Conservation (phyloP, 2,329 filamentous ascomycete species). For the Fonsecaea multimorphosa region DNA sequence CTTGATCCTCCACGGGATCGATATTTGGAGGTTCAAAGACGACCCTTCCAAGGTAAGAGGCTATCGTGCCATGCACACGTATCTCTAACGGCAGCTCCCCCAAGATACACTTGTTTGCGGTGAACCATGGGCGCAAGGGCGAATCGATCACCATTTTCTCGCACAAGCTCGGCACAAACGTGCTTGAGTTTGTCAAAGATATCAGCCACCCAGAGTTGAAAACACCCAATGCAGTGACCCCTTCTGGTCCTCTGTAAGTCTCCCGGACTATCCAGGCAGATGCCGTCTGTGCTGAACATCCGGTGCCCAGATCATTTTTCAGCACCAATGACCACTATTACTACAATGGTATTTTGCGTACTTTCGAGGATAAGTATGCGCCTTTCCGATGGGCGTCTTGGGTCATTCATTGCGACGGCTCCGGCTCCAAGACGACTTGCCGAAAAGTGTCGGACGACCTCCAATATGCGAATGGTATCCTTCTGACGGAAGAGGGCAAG, state of each 20-base stretch:
- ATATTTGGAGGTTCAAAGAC: constrained; percentile 11
- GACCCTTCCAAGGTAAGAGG: constrained; percentile 5
- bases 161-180: constrained; percentile 9
- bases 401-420: constrained; percentile 8
- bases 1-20: constrained; percentile 4
- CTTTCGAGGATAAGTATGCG: constrained; percentile 11
- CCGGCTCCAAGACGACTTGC: constrained; percentile 6
- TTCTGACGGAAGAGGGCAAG: constrained; percentile 9
- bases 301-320: not conserved
- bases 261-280: not conserved
- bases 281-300: not conserved
- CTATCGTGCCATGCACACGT: not conserved
- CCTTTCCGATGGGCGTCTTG: constrained; percentile 7
- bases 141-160: constrained; percentile 17
- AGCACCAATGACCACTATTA: constrained; percentile 13
- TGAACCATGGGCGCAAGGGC: constrained; percentile 10
- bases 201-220: constrained; percentile 5
- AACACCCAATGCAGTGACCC: constrained; percentile 9
- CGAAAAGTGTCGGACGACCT: not conserved
- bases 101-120: constrained; percentile 8
- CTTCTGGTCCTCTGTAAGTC: constrained; percentile 13
- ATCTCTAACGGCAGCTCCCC: not conserved
- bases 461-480: constrained; percentile 8
- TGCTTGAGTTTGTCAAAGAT: constrained; percentile 16
- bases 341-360: constrained; percentile 3